phyloP scores from a whole-genome alignment of 768 basidiomycete genomes.

The Boletales sp. region DNA sequence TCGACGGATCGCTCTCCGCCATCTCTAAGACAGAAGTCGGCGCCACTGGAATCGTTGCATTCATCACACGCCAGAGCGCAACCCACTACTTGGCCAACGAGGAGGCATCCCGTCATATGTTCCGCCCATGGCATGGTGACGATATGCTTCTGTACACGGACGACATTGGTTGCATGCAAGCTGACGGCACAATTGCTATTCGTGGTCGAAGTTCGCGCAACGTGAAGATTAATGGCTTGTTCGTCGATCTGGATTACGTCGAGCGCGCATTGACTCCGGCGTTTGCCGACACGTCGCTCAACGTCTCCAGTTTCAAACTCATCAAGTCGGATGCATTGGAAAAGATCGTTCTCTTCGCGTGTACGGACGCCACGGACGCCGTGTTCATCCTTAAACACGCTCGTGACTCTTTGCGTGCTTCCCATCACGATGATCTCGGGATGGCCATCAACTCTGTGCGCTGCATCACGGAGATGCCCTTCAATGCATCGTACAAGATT shows the following conservation, averaged over 20 bases:
- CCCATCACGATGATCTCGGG: conserved; percentile 16
- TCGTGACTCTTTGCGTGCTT: conserved; percentile 18
- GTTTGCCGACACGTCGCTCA: conserved; percentile 17
- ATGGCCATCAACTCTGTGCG: conserved; percentile 24
- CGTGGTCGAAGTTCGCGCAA: conserved; percentile 28
- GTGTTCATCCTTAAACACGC: conserved; percentile 20
- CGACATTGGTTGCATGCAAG: conserved; percentile 26
- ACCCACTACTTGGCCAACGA: conserved; percentile 27
- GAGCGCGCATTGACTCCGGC: conserved; percentile 24
- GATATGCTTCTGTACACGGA: conserved; percentile 28
- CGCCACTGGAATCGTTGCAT: conserved; percentile 26
- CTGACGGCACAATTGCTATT: conserved; percentile 26
- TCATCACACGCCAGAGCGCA: conserved; percentile 25
- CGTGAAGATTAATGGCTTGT: conserved; percentile 29
- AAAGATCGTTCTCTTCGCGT: conserved; percentile 26
- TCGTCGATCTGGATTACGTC: conserved; percentile 27
- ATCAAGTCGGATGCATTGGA: conserved; percentile 24
- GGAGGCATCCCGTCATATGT: conserved; percentile 26
- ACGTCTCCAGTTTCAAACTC: conserved; percentile 24
- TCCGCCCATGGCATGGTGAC: conserved; percentile 22
- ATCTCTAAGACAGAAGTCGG: conserved; percentile 19
- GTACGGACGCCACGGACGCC: conserved; percentile 14
- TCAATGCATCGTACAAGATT: conserved; percentile 31
- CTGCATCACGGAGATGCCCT: conserved; percentile 25
- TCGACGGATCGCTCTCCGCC: conserved; percentile 20